These are phyloP conservation scores for Neurospora sp. DNA, from an alignment of 495 filamentous ascomycete genomes.

Conservation along the genomic window DNA sequence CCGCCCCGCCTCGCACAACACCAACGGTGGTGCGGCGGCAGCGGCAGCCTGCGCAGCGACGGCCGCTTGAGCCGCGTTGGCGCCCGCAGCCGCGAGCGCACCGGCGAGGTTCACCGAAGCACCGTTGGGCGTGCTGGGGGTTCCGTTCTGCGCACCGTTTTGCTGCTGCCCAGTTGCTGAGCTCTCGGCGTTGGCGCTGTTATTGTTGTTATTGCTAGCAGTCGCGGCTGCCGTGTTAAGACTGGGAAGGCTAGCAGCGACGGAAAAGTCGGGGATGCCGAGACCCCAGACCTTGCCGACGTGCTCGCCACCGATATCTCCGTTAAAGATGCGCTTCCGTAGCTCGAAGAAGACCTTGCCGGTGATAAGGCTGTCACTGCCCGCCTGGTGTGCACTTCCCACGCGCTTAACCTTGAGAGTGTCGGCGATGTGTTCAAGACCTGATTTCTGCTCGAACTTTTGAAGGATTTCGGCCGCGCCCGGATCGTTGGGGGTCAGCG, in stretches of 20 bases:
- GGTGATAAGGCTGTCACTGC: conserved; percentile 83
- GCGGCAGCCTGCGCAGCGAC: background rate
- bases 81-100: conserved; percentile 46
- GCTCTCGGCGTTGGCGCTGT: conserved; percentile 6
- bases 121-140: conserved; percentile 65
- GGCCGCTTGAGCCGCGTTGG: background rate
- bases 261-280: conserved; percentile 46
- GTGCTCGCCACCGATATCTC: conserved; percentile 65
- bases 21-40: too few relatives aligned
- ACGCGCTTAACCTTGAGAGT: conserved; percentile 80
- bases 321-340: conserved; percentile 75
- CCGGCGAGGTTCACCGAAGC: conserved; percentile 40
- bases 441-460: conserved; percentile 75
- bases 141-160: conserved; percentile 44
- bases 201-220: background rate
- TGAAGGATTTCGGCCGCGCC: conserved; percentile 58
- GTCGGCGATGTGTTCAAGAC: conserved; percentile 87
- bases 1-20: too few relatives aligned
- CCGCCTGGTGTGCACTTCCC: conserved; percentile 80
- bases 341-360: conserved; percentile 89
- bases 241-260: conserved; percentile 29
- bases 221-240: conserved; percentile 9
- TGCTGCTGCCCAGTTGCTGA: conserved; percentile 11
- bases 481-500: conserved; percentile 53
- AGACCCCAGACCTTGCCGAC: conserved; percentile 84